Percentiles rank a stretch among this genome's conserved stretches.
Evolutionary conservation across 352 stramenopile genomes (phyloP).

Genomic region (Phytophthora pistaciae): DNA sequence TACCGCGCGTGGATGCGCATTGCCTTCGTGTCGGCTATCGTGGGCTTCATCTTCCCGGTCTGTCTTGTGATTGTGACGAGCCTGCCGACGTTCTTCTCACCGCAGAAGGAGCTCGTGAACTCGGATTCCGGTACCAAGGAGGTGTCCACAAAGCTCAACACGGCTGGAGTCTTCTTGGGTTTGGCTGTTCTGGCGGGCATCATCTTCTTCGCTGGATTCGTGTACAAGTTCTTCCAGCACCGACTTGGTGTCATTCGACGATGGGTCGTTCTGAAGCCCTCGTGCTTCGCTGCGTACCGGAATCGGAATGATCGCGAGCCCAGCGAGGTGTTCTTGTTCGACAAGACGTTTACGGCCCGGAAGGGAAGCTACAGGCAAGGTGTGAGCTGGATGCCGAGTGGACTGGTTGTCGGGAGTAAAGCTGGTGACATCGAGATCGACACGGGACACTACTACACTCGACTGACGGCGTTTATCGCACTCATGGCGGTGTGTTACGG

Average conservation of each 20-base stretch:
- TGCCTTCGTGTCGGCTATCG: conserved; percentile 80
- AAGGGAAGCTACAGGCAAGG: conserved; percentile 88
- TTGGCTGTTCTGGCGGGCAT: conserved; percentile 59
- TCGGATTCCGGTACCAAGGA: conserved; percentile 41
- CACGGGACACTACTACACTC: conserved; percentile 88
- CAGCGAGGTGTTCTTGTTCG: conserved; percentile 89
- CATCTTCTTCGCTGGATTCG: conserved; percentile 76
- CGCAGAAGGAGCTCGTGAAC: conserved; percentile 67
- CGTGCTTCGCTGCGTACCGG: conserved; percentile 85
- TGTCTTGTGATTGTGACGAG: conserved; percentile 78
- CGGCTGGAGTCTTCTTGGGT: conserved; percentile 62
- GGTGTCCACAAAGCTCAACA: conserved; percentile 62
- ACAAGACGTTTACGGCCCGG: conserved; percentile 80
- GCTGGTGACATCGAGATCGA: conserved; percentile 88
- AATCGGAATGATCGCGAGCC: conserved; percentile 79
- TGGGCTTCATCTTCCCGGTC: conserved; percentile 86
- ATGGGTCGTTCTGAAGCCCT: conserved; percentile 91
- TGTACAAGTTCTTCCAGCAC: conserved; percentile 92
- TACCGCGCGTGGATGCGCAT: conserved; percentile 91
- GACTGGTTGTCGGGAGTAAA: conserved; percentile 81
- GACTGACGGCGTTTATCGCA: conserved; percentile 70
- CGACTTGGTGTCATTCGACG: conserved; percentile 84
- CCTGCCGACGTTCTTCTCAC: conserved; percentile 72
- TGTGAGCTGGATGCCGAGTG: conserved; percentile 90
- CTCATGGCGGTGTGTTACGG: conserved; percentile 74